A percentile compares a stretch with the other conserved stretches of the same genome.
Evolutionary conservation across 257 asterid species (phyloP).

Genomic region (Scutellaria baicalensis): DNA sequence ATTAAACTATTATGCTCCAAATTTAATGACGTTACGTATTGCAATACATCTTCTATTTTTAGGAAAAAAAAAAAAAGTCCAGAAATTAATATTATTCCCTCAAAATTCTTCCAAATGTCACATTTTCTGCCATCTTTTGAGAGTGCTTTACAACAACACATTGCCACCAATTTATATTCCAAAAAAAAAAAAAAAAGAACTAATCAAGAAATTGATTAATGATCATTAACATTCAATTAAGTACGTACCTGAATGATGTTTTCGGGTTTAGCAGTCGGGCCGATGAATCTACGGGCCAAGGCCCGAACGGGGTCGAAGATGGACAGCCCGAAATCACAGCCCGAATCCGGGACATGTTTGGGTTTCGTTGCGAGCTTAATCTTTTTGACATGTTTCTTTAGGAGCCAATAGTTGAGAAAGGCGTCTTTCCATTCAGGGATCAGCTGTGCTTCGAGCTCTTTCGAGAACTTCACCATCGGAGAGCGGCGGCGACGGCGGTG

Average conservation of each 20-base stretch:
- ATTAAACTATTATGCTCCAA: neutral
- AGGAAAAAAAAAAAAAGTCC: neutral
- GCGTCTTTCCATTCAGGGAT: slow-evolving; percentile 92
- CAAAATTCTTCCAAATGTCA: neutral
- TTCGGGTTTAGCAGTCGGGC: slow-evolving; percentile 9
- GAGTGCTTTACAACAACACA: neutral
- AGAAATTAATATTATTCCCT: neutral
- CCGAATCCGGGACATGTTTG: slow-evolving; percentile 18
- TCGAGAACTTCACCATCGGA: slow-evolving; percentile 77
- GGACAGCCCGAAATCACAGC: slow-evolving; percentile 44
- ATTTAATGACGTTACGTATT: neutral
- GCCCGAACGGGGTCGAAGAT: slow-evolving; percentile 42
- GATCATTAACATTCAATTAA: neutral
- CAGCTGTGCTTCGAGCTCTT: slow-evolving; percentile 74
- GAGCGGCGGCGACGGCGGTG: neutral
- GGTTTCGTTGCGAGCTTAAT: slow-evolving; percentile 43
- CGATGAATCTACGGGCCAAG: slow-evolving; percentile 6
- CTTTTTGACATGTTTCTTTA: slow-evolving; percentile 64
- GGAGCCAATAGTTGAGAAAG: slow-evolving; percentile 63
- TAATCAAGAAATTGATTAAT: neutral
- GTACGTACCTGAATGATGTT: slow-evolving; percentile 32
- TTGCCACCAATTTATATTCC: neutral
- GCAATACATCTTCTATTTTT: slow-evolving; percentile 3
- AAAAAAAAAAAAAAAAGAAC: neutral
- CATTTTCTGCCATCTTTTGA: slow-evolving; percentile 13